Conservation (phyloP, 1,284 basidiomycete species). For the Phaffia rhodozyma region DNA sequence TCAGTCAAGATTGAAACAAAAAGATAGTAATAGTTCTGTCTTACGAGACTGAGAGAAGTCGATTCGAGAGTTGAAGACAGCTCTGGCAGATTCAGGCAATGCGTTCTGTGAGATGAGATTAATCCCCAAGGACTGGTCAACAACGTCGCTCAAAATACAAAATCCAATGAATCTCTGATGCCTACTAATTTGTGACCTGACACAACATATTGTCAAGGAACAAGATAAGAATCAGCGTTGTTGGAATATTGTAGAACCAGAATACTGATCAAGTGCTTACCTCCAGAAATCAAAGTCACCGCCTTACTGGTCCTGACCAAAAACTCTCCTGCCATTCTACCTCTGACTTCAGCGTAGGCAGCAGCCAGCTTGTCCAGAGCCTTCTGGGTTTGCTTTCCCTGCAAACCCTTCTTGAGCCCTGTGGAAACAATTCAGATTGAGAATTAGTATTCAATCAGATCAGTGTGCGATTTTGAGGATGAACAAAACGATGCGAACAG, state of each 20-base stretch:
- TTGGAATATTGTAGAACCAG: background rate
- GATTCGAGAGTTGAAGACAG: slow-evolving; percentile 17
- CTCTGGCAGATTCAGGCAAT: slow-evolving; percentile 8
- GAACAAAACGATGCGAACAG: background rate
- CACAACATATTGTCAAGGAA: no score
- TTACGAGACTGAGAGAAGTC: slow-evolving; percentile 9
- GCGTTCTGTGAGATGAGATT: background rate
- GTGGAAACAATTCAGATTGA: background rate
- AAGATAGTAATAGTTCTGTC: background rate
- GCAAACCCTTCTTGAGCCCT: slow-evolving; percentile 12
- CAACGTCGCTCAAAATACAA: background rate
- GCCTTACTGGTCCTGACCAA: slow-evolving; percentile 17
- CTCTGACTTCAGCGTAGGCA: slow-evolving; percentile 8
- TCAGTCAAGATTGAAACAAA: background rate
- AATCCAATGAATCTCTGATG: no score
- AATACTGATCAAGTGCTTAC: slow-evolving; percentile 2
- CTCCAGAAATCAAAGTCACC: slow-evolving; percentile 5
- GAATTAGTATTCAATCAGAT: no score
- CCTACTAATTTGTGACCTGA: no score
- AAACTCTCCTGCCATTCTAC: slow-evolving; percentile 9
- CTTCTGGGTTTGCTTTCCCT: slow-evolving; percentile 13
- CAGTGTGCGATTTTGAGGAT: background rate
- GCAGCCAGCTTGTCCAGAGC: slow-evolving; percentile 8
- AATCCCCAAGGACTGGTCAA: background rate
- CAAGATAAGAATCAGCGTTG: no score